phyloP scores from a whole-genome alignment of 768 basidiomycete genomes.

The Mycena galopus region DNA sequence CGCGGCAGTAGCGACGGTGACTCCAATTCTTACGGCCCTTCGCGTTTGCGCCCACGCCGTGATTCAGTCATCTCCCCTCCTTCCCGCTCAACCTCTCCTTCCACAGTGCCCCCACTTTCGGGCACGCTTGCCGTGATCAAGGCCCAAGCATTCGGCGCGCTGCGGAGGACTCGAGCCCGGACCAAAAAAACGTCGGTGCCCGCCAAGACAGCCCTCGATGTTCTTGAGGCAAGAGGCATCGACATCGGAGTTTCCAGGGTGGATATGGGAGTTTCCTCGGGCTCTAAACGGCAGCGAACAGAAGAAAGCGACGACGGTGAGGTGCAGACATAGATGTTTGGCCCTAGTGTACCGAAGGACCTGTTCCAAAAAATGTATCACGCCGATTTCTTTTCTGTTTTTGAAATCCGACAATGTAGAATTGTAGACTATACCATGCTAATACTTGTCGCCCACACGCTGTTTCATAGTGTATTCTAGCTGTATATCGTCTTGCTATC shows the following conservation, averaged over 20 bases:
- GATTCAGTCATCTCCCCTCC: slow-evolving; percentile 58
- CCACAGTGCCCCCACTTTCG: slow-evolving; percentile 63
- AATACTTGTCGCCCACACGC: slow-evolving; percentile 31
- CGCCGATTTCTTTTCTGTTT: neutral
- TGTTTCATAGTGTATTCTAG: slow-evolving; percentile 37
- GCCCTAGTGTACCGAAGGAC: slow-evolving; percentile 23
- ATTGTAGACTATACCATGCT: slow-evolving; percentile 19
- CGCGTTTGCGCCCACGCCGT: slow-evolving; percentile 64
- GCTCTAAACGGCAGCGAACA: slow-evolving; percentile 64
- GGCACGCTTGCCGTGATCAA: slow-evolving; percentile 92
- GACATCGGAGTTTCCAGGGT: slow-evolving; percentile 55
- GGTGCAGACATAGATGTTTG: slow-evolving; percentile 42
- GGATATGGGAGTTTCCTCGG: slow-evolving; percentile 44
- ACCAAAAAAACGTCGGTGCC: slow-evolving; percentile 77
- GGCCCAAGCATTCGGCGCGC: slow-evolving; percentile 89
- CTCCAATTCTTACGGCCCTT: slow-evolving; percentile 54
- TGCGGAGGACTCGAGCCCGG: slow-evolving; percentile 82
- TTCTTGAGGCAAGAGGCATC: slow-evolving; percentile 85
- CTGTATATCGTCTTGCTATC: slow-evolving; percentile 36
- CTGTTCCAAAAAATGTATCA: slow-evolving; percentile 18
- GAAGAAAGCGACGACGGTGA: slow-evolving; percentile 64
- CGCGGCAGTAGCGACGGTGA: slow-evolving; percentile 71
- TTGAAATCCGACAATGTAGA: slow-evolving; percentile 33
- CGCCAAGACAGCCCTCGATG: slow-evolving; percentile 83
- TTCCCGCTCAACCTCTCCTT: slow-evolving; percentile 64